Conservation (phyloP, 768 basidiomycete species). For the Suillus tomentosus region DNA sequence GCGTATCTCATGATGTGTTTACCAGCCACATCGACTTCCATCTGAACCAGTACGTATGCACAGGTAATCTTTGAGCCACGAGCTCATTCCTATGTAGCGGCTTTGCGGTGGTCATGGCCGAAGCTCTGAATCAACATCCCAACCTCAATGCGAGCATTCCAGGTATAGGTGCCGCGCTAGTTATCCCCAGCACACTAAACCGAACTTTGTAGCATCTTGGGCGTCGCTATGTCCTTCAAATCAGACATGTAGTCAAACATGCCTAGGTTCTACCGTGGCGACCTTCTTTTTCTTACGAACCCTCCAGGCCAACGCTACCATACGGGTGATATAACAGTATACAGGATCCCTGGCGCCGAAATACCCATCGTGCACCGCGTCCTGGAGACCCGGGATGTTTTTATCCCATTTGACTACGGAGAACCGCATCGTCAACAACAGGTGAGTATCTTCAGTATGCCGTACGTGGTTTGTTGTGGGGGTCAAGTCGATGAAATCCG, state of each 20-base stretch:
- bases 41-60: slow-evolving; percentile 24
- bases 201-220: slow-evolving; percentile 23
- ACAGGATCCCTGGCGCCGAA: slow-evolving; percentile 89
- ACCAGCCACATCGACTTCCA: slow-evolving; percentile 36
- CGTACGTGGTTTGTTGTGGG: background rate
- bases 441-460: slow-evolving; percentile 20
- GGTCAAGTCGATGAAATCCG: background rate
- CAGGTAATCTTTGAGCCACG: background rate
- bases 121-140: slow-evolving; percentile 22
- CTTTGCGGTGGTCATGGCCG: slow-evolving; percentile 34
- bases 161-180: slow-evolving; percentile 15
- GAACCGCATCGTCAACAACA: slow-evolving; percentile 20
- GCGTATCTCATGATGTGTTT: slow-evolving; percentile 5
- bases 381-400: slow-evolving; percentile 82
- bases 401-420: slow-evolving; percentile 33
- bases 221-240: slow-evolving; percentile 18
- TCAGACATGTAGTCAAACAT: slow-evolving; percentile 5
- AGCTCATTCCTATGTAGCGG: slow-evolving; percentile 23
- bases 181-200: background rate
- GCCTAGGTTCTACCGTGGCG: slow-evolving; percentile 70
- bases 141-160: slow-evolving; percentile 13
- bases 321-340: slow-evolving; percentile 96
- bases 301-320: slow-evolving; percentile 70
- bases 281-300: slow-evolving; percentile 93
- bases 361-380: slow-evolving; percentile 98